Conservation (phyloP, 768 basidiomycete species). For the Trichaptum fuscoviolaceum region DNA sequence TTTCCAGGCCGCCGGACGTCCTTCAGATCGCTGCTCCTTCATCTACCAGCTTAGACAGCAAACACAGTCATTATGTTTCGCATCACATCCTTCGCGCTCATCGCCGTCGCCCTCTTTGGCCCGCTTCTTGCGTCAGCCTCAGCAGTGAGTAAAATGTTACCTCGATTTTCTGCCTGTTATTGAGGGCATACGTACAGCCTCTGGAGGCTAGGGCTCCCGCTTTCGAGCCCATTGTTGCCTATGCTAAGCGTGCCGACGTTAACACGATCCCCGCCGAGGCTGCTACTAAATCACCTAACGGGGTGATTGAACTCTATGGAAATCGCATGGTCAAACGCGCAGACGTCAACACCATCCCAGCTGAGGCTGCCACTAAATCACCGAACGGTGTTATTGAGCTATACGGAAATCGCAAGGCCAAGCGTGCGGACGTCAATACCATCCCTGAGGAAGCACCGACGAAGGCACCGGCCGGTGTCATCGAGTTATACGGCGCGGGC, state of each 20-base stretch:
- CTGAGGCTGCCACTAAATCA: conserved; percentile 26
- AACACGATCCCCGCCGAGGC: conserved; percentile 24
- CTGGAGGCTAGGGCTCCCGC: conserved; percentile 25
- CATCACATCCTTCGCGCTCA: conserved; percentile 33
- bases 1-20: conserved; percentile 13
- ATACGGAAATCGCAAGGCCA: conserved; percentile 17
- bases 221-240: conserved; percentile 39
- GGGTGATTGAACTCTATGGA: conserved; percentile 13
- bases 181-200: background rate
- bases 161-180: background rate
- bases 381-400: conserved; percentile 24
- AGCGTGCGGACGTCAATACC: conserved; percentile 19
- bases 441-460: conserved; percentile 4
- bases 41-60: conserved; percentile 9
- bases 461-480: background rate
- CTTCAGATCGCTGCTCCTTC: conserved; percentile 17
- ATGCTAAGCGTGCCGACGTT: conserved; percentile 27
- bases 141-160: conserved; percentile 26
- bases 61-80: conserved; percentile 20
- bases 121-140: conserved; percentile 37
- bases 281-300: conserved; percentile 17
- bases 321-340: conserved; percentile 15
- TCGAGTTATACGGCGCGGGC: conserved; percentile 8
- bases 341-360: conserved; percentile 26
- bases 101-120: conserved; percentile 36